Evolutionary conservation across 1,139 yeast species (phyloP), one percentile per base, ranked within the genome.

Genomic region (Geotrichum klebahnii): DNA sequence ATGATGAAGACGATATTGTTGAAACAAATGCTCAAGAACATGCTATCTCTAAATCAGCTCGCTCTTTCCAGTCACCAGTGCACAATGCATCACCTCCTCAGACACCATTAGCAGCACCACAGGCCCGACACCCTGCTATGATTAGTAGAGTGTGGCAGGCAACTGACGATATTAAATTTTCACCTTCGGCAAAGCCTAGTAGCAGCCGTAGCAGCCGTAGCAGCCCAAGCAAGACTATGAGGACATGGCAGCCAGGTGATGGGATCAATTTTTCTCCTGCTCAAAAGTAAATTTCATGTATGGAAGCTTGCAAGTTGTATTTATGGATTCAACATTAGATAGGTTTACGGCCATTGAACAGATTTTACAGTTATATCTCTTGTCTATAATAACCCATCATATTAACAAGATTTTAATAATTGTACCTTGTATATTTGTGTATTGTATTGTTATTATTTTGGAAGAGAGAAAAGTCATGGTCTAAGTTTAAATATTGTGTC

Each of bases 31-130:
- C n/a, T n/a, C 6, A 26, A 26, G 10, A 26, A 26, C 29, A 26
- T 8, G 29, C 6, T 8, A 26, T 8, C 29, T 26, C 10, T 26
- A 26, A 26, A 6, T 10, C 29, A 26, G 29, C 29, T 26, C 6
- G 6, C 10, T 26, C 29, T 26, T 6, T 26, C 9, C 29, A 26
- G 29, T 10, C 29, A 26, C 6, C 6, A 6, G 10, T 10, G 29
- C 29, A 6, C 10, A 6, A 8, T 26, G 29, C 10, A 8, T 26
- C 29, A 10, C 6, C 9, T 26, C 34, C 43, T 3, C 22, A 16
- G n/a, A 42, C 28, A 19, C 44, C 45, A 32, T 6, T 48, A 20
- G 48, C 37, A 12, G 52, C 52, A 2, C 52, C 52, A 3, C 52
- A 48, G 20, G 48, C 48, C 3, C 29, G 52, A 9, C 52, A 44